Evolutionary conservation across 1,284 basidiomycete species (phyloP).

Genomic region (Cutaneotrichosporon sp.): DNA sequence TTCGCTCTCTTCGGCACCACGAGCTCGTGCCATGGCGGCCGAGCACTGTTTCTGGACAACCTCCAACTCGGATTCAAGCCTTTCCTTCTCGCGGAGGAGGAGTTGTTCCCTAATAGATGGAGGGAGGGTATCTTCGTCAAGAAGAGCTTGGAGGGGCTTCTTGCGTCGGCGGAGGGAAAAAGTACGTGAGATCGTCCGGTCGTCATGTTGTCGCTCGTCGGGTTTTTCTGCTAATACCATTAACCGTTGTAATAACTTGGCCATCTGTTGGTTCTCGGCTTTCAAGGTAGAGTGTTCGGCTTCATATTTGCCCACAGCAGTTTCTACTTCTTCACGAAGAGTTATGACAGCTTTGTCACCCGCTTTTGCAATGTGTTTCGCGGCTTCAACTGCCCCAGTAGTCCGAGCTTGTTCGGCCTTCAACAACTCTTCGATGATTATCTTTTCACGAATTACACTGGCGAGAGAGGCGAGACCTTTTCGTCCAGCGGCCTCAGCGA

Average conservation of each 20-base stretch:
- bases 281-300: background rate
- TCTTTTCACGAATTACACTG: background rate
- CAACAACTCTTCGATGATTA: background rate
- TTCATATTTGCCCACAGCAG: background rate
- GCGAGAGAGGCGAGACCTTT: background rate
- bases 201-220: too few relatives aligned
- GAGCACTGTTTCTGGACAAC: background rate
- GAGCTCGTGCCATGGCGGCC: background rate
- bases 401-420: background rate
- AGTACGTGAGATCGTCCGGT: too few relatives aligned
- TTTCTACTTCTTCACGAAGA: background rate
- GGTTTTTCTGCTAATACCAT: too few relatives aligned
- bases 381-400: background rate
- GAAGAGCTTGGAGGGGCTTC: background rate
- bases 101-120: background rate
- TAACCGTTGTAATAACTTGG: too few relatives aligned
- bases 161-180: too few relatives aligned
- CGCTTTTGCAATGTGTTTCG: background rate
- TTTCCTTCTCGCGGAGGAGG: background rate
- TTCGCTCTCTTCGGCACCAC: background rate
- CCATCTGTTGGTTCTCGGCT: background rate
- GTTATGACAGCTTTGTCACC: background rate
- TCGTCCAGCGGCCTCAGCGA: background rate
- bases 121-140: background rate
- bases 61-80: background rate